Conservation (phyloP, 164 flowering plant species). For the Amborella trichopoda region DNA sequence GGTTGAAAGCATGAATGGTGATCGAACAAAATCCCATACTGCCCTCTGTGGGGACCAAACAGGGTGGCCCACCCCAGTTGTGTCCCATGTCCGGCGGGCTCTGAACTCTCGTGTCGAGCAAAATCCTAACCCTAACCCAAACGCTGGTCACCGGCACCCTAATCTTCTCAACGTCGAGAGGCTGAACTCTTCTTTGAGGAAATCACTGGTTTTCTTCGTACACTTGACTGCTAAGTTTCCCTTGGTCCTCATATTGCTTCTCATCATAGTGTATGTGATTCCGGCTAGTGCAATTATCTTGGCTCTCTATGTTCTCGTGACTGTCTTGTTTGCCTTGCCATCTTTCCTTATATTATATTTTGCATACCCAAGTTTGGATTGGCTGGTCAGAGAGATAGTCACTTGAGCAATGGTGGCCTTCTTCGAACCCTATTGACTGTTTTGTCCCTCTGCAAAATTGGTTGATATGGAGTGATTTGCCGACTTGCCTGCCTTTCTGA, state of each 20-base stretch:
- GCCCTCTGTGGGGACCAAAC: constrained; percentile 29
- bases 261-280: constrained; percentile 58
- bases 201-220: constrained; percentile 58
- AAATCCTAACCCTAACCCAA: constrained; percentile 12
- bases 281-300: constrained; percentile 82
- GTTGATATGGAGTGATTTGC: too few relatives aligned
- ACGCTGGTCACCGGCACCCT: constrained; percentile 5
- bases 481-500: too few relatives aligned
- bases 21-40: constrained; percentile 37
- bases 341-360: constrained; percentile 82
- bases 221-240: constrained; percentile 85
- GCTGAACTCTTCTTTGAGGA: constrained; percentile 36
- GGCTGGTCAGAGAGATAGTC: constrained; percentile 85
- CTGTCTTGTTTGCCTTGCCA: constrained; percentile 84
- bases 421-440: too few relatives aligned
- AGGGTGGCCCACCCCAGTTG: constrained; percentile 19
- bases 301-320: constrained; percentile 63
- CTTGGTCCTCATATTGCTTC: constrained; percentile 56
- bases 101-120: constrained; percentile 16
- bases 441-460: too few relatives aligned
- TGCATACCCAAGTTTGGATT: constrained; percentile 87
- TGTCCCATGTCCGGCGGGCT: constrained; percentile 20
- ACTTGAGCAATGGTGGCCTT: too few relatives aligned
- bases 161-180: constrained; percentile 27
- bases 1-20: constrained; percentile 92